These are phyloP conservation scores for Phytophthora ramorum DNA, from an alignment of 352 stramenopile genomes.

Conservation along the genomic window DNA sequence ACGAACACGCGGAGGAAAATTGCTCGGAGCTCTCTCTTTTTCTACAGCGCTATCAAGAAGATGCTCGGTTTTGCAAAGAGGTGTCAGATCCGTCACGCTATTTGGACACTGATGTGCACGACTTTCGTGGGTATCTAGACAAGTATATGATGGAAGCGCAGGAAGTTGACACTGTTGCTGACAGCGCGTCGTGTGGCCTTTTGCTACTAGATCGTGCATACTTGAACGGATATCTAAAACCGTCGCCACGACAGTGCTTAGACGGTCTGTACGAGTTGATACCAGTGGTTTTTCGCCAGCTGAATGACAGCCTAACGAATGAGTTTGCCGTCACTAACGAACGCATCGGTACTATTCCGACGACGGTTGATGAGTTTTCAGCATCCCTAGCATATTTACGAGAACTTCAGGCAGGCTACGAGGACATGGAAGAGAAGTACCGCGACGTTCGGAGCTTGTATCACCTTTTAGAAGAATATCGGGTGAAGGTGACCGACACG, in stretches of 20 bases:
- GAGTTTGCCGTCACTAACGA: constrained; percentile 68
- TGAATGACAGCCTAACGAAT: constrained; percentile 65
- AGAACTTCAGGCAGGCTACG: constrained; percentile 56
- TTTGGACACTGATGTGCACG: constrained; percentile 51
- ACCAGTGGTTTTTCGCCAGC: constrained; percentile 61
- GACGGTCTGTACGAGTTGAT: constrained; percentile 63
- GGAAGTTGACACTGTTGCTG: constrained; percentile 58
- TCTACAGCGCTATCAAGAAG: constrained; percentile 76
- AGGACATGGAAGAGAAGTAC: constrained; percentile 65
- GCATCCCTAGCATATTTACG: constrained; percentile 63
- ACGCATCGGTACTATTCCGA: constrained; percentile 72
- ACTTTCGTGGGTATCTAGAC: constrained; percentile 65
- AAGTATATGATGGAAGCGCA: constrained; percentile 71
- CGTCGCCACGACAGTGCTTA: constrained; percentile 69
- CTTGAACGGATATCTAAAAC: constrained; percentile 69
- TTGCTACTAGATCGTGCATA: constrained; percentile 66
- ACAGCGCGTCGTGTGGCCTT: constrained; percentile 54
- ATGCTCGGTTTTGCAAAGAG: constrained; percentile 63
- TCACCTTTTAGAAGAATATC: constrained; percentile 73
- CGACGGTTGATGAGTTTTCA: constrained; percentile 75
- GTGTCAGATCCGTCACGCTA: constrained; percentile 39
- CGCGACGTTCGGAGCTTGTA: constrained; percentile 61
- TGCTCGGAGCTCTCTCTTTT: constrained; percentile 73
- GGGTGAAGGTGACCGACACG: constrained; percentile 65
- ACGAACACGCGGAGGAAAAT: constrained; percentile 56